A percentile compares a stretch with the other conserved stretches of the same genome.
These are phyloP conservation scores for Lotus japonicus DNA, from an alignment of 306 rosid species.

Conservation along the genomic window DNA sequence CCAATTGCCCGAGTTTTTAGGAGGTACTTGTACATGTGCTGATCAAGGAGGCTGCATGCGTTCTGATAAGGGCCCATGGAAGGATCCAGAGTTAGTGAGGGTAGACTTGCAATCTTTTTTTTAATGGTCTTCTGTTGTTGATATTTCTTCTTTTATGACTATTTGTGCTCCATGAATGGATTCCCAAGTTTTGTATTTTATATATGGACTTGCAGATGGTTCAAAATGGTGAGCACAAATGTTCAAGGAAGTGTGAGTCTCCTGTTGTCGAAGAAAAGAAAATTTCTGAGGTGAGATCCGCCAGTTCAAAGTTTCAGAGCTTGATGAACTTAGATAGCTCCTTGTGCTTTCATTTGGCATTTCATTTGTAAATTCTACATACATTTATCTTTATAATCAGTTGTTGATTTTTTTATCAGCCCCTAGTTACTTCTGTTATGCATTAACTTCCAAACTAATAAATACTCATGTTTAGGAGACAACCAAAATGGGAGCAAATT, in stretches of 20 bases:
- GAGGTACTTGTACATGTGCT: slow-evolving; percentile 85
- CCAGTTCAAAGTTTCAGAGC: background rate
- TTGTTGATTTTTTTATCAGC: background rate
- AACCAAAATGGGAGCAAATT: slow-evolving; percentile 4
- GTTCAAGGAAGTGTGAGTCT: slow-evolving; percentile 30
- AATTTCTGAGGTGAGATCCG: slow-evolving; percentile 32
- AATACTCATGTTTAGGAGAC: slow-evolving; percentile 26
- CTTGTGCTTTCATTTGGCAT: too few relatives aligned
- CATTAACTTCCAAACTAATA: slow-evolving; percentile 10
- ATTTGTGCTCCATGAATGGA: background rate
- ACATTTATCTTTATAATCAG: background rate
- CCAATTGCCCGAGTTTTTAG: slow-evolving; percentile 82
- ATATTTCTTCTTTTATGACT: background rate
- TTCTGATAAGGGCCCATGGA: slow-evolving; percentile 97
- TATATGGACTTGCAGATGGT: slow-evolving; percentile 63
- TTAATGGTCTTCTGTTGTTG: too few relatives aligned
- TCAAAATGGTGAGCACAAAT: slow-evolving; percentile 67
- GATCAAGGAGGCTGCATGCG: slow-evolving; percentile 91
- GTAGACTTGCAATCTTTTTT: slow-evolving; percentile 24
- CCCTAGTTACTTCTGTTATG: background rate
- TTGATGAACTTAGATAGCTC: too few relatives aligned
- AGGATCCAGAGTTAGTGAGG: slow-evolving; percentile 51
- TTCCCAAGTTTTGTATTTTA: background rate
- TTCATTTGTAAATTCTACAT: background rate
- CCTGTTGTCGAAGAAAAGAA: slow-evolving; percentile 30